Percentiles rank a stretch among this genome's conserved stretches.
These are phyloP conservation scores for Coemansia sp. DNA, from an alignment of 192 early-diverging fungal species.

Conservation along the genomic window DNA sequence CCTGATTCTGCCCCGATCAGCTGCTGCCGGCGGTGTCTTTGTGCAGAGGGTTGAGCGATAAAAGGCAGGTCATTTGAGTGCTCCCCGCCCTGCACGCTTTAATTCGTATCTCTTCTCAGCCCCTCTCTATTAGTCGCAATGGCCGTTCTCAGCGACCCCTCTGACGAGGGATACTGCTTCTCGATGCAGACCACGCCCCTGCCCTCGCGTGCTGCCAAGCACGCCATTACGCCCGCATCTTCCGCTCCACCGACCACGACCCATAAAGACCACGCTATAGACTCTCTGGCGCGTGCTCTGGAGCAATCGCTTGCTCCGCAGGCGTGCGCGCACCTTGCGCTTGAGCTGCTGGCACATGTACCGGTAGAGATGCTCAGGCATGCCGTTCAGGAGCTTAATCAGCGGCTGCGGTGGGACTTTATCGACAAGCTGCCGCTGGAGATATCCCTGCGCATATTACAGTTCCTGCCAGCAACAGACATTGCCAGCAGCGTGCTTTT, in stretches of 20 bases:
- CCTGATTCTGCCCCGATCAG: conserved; percentile 10
- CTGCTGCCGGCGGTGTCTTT: conserved; percentile 2
- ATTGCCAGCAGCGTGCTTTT: conserved; percentile 22
- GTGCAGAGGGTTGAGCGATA: not conserved
- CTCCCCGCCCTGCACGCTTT: conserved; percentile 3
- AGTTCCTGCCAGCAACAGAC: conserved; percentile 25
- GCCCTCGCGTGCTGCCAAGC: not conserved
- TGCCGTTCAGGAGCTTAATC: conserved; percentile 26
- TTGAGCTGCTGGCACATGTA: conserved; percentile 30
- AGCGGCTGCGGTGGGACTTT: conserved; percentile 45
- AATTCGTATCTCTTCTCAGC: conserved; percentile 4
- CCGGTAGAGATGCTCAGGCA: conserved; percentile 28
- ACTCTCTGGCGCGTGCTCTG: conserved; percentile 26
- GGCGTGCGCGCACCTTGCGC: conserved; percentile 28
- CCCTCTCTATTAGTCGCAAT: conserved; percentile 1
- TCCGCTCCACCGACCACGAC: not conserved
- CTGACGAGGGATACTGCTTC: conserved; percentile 27
- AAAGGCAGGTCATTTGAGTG: conserved; percentile 1
- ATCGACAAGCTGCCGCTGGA: conserved; percentile 41
- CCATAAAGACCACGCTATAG: conserved; percentile 8
- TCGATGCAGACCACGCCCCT: not conserved
- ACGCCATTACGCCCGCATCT: too few relatives aligned
- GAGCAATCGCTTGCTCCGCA: conserved; percentile 17
- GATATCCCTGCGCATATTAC: conserved; percentile 30
- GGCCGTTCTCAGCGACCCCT: conserved; percentile 11